phyloP scores from a whole-genome alignment of 495 filamentous ascomycete genomes.

The Pseudevernia furfuracea region DNA sequence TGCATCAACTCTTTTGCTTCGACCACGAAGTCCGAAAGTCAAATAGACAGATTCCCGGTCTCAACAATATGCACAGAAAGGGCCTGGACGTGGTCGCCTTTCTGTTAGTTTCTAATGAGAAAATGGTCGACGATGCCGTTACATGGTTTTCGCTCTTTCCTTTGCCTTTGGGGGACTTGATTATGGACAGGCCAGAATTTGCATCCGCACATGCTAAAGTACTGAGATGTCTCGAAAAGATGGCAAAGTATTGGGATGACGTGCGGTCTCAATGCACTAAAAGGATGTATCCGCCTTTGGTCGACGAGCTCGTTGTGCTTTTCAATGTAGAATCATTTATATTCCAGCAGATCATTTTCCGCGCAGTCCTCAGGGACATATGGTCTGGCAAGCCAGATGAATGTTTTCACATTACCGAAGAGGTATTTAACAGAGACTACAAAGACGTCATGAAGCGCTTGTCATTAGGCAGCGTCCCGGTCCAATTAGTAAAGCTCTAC shows the following conservation, averaged over 20 bases:
- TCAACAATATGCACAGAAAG: slow-evolving; percentile 18
- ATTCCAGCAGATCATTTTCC: slow-evolving; percentile 53
- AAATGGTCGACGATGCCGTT: slow-evolving; percentile 33
- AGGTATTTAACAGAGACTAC: slow-evolving; percentile 25
- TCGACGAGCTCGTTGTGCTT: slow-evolving; percentile 47
- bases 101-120: slow-evolving; percentile 34
- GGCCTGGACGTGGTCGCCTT: slow-evolving; percentile 31
- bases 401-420: slow-evolving; percentile 19
- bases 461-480: background rate
- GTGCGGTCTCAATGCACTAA: slow-evolving; percentile 31
- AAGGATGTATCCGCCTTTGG: slow-evolving; percentile 49
- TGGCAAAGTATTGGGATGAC: slow-evolving; percentile 27
- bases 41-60: slow-evolving; percentile 7
- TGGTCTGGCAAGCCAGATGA: slow-evolving; percentile 27
- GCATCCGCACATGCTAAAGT: slow-evolving; percentile 28
- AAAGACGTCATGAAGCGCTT: slow-evolving; percentile 8
- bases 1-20: slow-evolving; percentile 63
- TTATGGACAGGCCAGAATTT: slow-evolving; percentile 27
- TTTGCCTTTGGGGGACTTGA: slow-evolving; percentile 28
- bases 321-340: slow-evolving; percentile 49
- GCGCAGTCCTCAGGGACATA: slow-evolving; percentile 40
- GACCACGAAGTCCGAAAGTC: slow-evolving; percentile 23
- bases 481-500: background rate
- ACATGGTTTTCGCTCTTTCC: slow-evolving; percentile 51
- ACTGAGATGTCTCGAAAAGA: slow-evolving; percentile 33